phyloP scores from a whole-genome alignment of 75 land plant genomes.

The Pinus albicaulis region DNA sequence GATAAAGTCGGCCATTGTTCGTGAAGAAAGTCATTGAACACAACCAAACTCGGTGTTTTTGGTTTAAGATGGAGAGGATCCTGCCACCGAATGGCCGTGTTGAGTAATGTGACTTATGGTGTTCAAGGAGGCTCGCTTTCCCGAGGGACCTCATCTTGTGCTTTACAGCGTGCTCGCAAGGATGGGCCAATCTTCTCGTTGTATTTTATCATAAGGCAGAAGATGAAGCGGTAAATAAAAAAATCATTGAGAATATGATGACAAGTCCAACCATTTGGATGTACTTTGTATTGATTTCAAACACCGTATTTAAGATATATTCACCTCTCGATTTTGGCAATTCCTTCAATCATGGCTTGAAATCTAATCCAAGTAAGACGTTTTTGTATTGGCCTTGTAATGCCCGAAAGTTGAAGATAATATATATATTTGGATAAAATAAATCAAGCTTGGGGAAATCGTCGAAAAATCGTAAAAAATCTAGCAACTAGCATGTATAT shows the following conservation, averaged over 20 bases:
- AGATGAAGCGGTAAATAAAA: slow-evolving; percentile 46
- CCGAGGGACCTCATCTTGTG: too few species aligned
- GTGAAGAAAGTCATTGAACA: too few species aligned
- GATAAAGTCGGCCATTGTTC: too few species aligned
- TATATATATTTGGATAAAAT: too few species aligned
- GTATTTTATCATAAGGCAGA: slow-evolving; percentile 66
- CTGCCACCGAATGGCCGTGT: too few species aligned
- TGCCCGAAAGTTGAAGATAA: slow-evolving; percentile 43
- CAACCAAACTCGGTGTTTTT: too few species aligned
- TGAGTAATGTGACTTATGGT: too few species aligned
- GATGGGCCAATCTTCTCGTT: slow-evolving; percentile 52
- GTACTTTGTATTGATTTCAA: slow-evolving; percentile 31
- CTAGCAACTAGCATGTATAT: slow-evolving; percentile 48
- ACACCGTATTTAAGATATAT: slow-evolving; percentile 31
- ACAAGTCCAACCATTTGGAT: slow-evolving; percentile 72
- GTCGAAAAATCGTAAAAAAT: slow-evolving; percentile 26
- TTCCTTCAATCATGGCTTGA: slow-evolving; percentile 38
- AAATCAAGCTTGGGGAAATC: slow-evolving; percentile 44
- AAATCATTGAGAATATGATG: slow-evolving; percentile 30
- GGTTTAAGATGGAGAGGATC: too few species aligned
- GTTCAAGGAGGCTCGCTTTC: too few species aligned
- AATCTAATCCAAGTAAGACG: slow-evolving; percentile 59
- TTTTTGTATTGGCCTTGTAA: slow-evolving; percentile 69
- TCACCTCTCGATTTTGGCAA: slow-evolving; percentile 47
- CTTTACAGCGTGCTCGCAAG: slow-evolving; percentile 19